These are phyloP conservation scores for Lagenaria siceraria DNA, from an alignment of 306 rosid genomes.

Conservation along the genomic window DNA sequence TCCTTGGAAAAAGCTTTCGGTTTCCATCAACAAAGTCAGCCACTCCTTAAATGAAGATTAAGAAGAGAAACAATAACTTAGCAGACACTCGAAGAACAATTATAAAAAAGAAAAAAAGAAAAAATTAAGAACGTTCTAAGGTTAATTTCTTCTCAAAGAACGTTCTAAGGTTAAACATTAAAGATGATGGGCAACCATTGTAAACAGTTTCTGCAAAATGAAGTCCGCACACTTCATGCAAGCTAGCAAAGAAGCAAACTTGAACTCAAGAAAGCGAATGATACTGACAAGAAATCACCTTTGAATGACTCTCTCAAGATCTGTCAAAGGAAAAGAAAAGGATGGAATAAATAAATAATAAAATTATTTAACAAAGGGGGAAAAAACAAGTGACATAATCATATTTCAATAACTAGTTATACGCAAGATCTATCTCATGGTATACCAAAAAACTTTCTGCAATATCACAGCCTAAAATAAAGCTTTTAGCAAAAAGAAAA, in stretches of 20 bases:
- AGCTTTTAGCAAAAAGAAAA: neutral
- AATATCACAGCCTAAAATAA: neutral
- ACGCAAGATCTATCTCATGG: neutral
- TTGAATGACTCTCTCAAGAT: slow-evolving; percentile 65
- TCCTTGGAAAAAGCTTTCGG: slow-evolving; percentile 45
- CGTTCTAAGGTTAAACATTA: neutral
- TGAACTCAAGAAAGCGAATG: slow-evolving; percentile 17
- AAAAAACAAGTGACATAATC: neutral
- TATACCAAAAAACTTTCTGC: neutral
- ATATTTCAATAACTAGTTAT: neutral
- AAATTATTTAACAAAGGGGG: neutral
- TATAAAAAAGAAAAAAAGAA: no score
- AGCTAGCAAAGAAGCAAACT: slow-evolving; percentile 15
- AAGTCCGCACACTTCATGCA: slow-evolving; percentile 14
- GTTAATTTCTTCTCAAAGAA: neutral
- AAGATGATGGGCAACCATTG: neutral
- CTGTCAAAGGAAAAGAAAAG: slow-evolving; percentile 34
- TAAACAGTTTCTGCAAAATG: slow-evolving; percentile 3
- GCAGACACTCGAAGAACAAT: neutral
- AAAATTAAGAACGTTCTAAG: no score
- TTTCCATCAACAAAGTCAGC: slow-evolving; percentile 69
- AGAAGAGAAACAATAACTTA: slow-evolving; percentile 1
- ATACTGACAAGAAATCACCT: slow-evolving; percentile 38
- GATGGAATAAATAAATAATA: neutral
- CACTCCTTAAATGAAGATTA: slow-evolving; percentile 36